These are phyloP conservation scores for Telfairia occidentalis DNA, from an alignment of 331 rosid species.

Conservation along the genomic window DNA sequence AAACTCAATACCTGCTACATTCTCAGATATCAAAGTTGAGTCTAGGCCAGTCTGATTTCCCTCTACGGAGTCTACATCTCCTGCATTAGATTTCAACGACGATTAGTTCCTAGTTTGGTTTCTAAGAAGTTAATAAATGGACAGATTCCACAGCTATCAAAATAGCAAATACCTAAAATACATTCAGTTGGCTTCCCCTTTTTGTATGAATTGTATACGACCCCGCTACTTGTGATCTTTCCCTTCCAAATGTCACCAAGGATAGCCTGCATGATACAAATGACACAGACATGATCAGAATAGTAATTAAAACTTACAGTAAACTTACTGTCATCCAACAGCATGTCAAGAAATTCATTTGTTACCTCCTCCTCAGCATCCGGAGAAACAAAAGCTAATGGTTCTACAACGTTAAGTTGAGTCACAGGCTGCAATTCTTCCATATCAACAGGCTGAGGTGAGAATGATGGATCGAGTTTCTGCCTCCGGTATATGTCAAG, in stretches of 20 bases:
- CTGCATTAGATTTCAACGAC: constrained; percentile 18
- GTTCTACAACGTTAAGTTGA: constrained; percentile 25
- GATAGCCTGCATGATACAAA: constrained; percentile 22
- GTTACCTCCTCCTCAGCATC: constrained; percentile 42
- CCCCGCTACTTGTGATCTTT: constrained; percentile 37
- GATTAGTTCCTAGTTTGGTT: background rate
- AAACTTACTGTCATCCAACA: background rate
- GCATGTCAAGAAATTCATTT: background rate
- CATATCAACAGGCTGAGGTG: constrained; percentile 30
- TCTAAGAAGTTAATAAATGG: background rate
- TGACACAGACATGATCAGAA: background rate
- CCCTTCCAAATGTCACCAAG: constrained; percentile 42
- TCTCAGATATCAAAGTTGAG: constrained; percentile 1
- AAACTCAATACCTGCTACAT: constrained; percentile 2
- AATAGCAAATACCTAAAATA: constrained; percentile 23
- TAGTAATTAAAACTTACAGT: background rate
- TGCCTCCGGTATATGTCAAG: constrained; percentile 46
- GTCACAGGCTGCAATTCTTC: constrained; percentile 27
- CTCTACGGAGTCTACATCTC: constrained; percentile 24
- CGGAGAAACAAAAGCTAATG: constrained; percentile 52
- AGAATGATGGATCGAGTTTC: constrained; percentile 25
- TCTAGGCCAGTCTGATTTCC: constrained; percentile 21
- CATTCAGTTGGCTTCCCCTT: constrained; percentile 26
- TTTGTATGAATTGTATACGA: constrained; percentile 21
- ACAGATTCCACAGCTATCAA: background rate